Conservation (phyloP, 129 eudicot species). For the Arctium lappa region DNA sequence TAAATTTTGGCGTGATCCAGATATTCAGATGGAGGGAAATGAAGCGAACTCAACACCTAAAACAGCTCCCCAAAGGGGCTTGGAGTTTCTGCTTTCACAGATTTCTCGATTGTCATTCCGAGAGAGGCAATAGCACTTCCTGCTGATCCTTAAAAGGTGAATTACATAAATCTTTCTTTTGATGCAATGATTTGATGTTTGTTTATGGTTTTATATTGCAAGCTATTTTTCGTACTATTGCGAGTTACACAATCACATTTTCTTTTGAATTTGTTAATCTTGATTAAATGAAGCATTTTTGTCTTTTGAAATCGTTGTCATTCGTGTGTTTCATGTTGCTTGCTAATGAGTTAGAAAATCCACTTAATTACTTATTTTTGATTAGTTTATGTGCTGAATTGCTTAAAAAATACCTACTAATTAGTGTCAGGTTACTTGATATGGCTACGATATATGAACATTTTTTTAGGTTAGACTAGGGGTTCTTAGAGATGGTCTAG, state of each 20-base stretch:
- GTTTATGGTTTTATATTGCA: neutral
- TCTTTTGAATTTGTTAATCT: neutral
- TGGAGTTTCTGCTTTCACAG: slow-evolving; percentile 36
- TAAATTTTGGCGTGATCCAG: slow-evolving; percentile 84
- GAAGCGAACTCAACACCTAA: slow-evolving; percentile 15
- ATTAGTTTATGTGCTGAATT: neutral
- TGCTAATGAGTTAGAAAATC: neutral
- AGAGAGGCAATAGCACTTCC: slow-evolving; percentile 11
- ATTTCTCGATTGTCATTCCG: slow-evolving; percentile 19
- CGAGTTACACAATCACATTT: neutral
- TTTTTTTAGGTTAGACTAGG: no score
- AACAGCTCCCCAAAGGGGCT: slow-evolving; percentile 18
- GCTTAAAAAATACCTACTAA: neutral
- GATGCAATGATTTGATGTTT: neutral
- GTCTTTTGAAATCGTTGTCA: neutral
- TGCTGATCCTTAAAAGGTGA: slow-evolving; percentile 1
- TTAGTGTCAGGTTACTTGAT: no score
- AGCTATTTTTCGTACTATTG: neutral
- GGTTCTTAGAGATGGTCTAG: no score
- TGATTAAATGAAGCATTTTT: slow-evolving; percentile 5
- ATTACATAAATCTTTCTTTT: neutral
- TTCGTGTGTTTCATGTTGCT: neutral
- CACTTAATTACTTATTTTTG: neutral
- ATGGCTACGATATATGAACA: no score
- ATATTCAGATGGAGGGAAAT: slow-evolving; percentile 37